Percentiles rank a stretch among this genome's conserved stretches.
Evolutionary conservation across 805 yeast species (phyloP).

Genomic region (Kazachstania africana): DNA sequence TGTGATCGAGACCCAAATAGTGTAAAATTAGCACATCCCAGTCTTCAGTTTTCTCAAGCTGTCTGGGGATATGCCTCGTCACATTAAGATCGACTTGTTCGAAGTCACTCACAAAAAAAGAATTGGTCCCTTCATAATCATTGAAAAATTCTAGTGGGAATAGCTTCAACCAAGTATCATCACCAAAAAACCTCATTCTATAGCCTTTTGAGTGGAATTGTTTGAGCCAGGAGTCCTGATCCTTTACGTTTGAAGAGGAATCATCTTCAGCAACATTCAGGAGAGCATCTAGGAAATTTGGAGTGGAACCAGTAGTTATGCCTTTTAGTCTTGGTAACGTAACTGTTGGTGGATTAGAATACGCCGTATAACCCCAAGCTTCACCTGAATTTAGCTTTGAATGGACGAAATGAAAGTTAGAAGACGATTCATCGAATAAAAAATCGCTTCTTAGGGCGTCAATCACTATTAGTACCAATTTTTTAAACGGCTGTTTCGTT

Average conservation of each 20-base stretch:
- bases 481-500: constrained; percentile 37
- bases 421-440: constrained; percentile 45
- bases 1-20: constrained; percentile 90
- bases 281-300: constrained; percentile 88
- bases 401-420: constrained; percentile 62
- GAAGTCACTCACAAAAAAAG: constrained; percentile 90
- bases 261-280: constrained; percentile 89
- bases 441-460: constrained; percentile 92
- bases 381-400: constrained; percentile 46
- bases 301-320: constrained; percentile 88
- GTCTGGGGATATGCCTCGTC: constrained; percentile 66
- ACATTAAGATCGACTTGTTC: constrained; percentile 91
- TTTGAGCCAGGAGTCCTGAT: constrained; percentile 78
- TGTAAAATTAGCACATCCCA: constrained; percentile 90
- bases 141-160: constrained; percentile 57
- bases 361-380: constrained; percentile 85
- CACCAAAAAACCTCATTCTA: constrained; percentile 78
- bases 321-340: constrained; percentile 91
- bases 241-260: constrained; percentile 48
- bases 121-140: constrained; percentile 73
- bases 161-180: constrained; percentile 92
- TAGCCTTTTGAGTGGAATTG: constrained; percentile 37
- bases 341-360: constrained; percentile 91
- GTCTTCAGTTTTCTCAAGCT: constrained; percentile 31
- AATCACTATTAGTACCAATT: constrained; percentile 69